Evolutionary conservation across 2,329 filamentous ascomycete genomes (phyloP).

Genomic region (Ophiostoma perfectum): DNA sequence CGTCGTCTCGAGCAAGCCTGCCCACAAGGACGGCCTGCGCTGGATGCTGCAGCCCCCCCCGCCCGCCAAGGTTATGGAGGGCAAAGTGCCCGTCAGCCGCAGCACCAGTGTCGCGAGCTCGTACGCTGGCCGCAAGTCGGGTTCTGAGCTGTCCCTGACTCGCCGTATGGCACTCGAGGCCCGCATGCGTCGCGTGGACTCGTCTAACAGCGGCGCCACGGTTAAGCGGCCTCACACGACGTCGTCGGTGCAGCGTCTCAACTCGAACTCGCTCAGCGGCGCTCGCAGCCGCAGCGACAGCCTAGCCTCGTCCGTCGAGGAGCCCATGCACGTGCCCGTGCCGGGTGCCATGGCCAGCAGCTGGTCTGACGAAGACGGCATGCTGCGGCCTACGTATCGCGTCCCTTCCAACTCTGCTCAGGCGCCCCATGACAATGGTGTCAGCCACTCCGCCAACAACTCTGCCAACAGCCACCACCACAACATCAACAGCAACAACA

Average conservation of each 20-base stretch:
- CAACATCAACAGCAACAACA: neutral
- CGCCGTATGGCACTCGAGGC: constrained; percentile 24
- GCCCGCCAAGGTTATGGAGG: constrained; percentile 85
- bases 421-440: neutral
- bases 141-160: constrained; percentile 21
- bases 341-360: constrained; percentile 19
- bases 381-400: constrained; percentile 24
- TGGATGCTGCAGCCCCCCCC: constrained; percentile 96
- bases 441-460: neutral
- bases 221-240: constrained; percentile 12
- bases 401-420: neutral
- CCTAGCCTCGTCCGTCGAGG: constrained; percentile 22
- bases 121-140: constrained; percentile 35
- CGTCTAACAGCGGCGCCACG: constrained; percentile 18
- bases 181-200: constrained; percentile 22
- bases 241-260: constrained; percentile 7
- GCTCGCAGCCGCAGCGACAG: constrained; percentile 23
- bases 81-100: constrained; percentile 65
- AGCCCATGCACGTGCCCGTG: constrained; percentile 15
- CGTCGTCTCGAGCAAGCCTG: constrained; percentile 70
- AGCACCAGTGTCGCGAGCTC: constrained; percentile 54
- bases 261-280: neutral
- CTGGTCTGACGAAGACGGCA: constrained; percentile 33
- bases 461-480: neutral
- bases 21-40: constrained; percentile 62